phyloP scores from a whole-genome alignment of 2,329 filamentous ascomycete species.

The Dactylonectria macrodidyma region DNA sequence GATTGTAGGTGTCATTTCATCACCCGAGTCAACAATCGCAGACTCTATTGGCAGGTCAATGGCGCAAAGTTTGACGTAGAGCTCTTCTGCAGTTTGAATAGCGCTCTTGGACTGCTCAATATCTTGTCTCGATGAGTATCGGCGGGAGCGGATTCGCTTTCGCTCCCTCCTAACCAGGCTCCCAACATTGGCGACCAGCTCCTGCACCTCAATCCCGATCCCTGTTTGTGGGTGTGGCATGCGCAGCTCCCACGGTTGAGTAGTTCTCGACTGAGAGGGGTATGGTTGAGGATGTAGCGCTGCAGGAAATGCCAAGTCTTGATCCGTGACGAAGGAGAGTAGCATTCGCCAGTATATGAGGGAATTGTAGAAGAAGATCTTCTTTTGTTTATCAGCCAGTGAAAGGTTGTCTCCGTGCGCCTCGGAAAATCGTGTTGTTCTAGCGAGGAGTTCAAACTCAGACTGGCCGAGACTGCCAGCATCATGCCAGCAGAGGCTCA shows the following conservation, averaged over 20 bases:
- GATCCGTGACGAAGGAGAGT: conserved; percentile 45
- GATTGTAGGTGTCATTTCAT: conserved; percentile 42
- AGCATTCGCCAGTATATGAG: conserved; percentile 48
- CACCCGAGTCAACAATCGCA: conserved; percentile 43
- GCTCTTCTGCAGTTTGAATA: conserved; percentile 35
- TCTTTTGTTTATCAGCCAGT: conserved; percentile 41
- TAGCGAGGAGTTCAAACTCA: conserved; percentile 40
- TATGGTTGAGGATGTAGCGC: conserved; percentile 24
- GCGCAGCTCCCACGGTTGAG: conserved; percentile 34
- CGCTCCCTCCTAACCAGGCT: conserved; percentile 42
- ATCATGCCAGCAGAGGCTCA: conserved; percentile 73
- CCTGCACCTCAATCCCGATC: conserved; percentile 42
- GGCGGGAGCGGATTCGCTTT: conserved; percentile 41
- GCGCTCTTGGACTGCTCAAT: conserved; percentile 44
- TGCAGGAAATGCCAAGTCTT: conserved; percentile 21
- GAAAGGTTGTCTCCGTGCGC: conserved; percentile 14
- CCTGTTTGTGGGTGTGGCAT: conserved; percentile 50
- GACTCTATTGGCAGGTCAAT: conserved; percentile 37
- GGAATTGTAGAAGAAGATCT: conserved; percentile 47
- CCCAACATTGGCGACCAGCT: conserved; percentile 46
- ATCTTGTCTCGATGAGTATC: conserved; percentile 43
- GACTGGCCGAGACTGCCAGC: conserved; percentile 64
- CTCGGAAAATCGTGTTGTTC: conserved; percentile 31
- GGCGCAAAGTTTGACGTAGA: conserved; percentile 39
- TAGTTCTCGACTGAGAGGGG: conserved; percentile 25